Base-by-base conservation (phyloP, 1,284 basidiomycete species). In the Cryptococcus floricola region DNA sequence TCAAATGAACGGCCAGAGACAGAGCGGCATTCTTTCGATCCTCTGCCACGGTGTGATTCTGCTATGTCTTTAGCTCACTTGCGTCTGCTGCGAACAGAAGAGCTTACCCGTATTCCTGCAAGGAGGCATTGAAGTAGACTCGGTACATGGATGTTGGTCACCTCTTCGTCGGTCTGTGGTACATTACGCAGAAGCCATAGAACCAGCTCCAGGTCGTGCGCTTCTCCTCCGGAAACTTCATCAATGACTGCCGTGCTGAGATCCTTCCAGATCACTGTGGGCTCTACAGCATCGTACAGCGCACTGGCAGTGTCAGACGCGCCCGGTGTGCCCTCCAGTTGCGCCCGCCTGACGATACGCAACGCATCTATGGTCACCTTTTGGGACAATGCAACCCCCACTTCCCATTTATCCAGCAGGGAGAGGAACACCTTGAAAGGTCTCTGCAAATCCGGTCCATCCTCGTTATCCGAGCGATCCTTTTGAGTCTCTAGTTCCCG, bases 391-490 rank as follows among this genome's bases (percentile, higher is more conserved):
- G 84, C 81, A 18, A 84, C 84, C 0, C 95, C 95, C 50, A 98
- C 87, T 75, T 97, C 93, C 89, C 91, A 97, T 74, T 96, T 96
- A 76, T 99, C 96, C 60, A 98, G 79, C 16, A 98, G 76, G 1
- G 93, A 94, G 28, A 98, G 86, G 73, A 97, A 95, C 47, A 98
- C 89, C 75, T 94, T 94, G 82, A 92, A 98, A 0, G 96, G 91
- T 16, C 88, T 62, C 57, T 78, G 84, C 0, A 87, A 85, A 48
- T 27, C 23, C 57, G 55, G 7, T 16, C 25, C 13, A 43, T 19
- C 5, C 53, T 6, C 45, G 14, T 14, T 16, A 18, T 13, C 57
- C 34, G 62, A 66, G 63, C 19, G 66, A 59, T 12, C 43, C 31
- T 34, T 10, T 8, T 34, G 31, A 34, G 10, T 18, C 63, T 64